Evolutionary conservation across 306 rosid species (phyloP), one percentile per base, ranked within the genome.

Genomic region (Adenanthera pavonina): DNA sequence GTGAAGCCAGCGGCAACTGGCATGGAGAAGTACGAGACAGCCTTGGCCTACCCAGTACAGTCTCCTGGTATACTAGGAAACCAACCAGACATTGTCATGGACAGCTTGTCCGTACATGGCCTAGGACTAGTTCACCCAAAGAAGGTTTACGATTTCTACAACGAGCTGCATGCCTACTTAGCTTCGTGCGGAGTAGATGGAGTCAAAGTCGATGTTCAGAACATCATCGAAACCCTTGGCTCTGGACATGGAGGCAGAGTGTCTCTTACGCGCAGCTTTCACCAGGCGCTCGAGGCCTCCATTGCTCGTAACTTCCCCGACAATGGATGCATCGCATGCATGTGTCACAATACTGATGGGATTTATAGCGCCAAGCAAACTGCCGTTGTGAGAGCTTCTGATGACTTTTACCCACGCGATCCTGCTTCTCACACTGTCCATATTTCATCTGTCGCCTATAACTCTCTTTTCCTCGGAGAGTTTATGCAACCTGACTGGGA

Each of bases 401-500:
- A 95, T 84, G 99, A 95, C 85, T 95, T 91, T 57, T 95, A 89
- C 84, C 97, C 97, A 2, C 89, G 47, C 1, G 97, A 95, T 73
- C 99, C 99, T 4, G 95, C 97, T 80, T 95, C 97, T 5, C 97
- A 95, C 80, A 95, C 99, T 7, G 87, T 95, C 81, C 99, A 91
- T 79, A 88, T 95, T 70, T 90, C 99, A 0, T 95, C 99, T 73
- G 99, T 93, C 52, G 99, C 97, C 15, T 91, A 91, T 79, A 95
- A 93, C 84, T 87, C 95, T 6, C 90, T 95, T 69, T 95, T 93
- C 89, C 97, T 93, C 10, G 97, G 97, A 49, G 99, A 95, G 80
- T 89, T 95, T 74, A 91, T 95, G 99, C 97, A 92, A 33, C 95
- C 99, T 47, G 99, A 95, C 64, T 95, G 99, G 97, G 99, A 95